phyloP scores from a whole-genome alignment of 1,284 basidiomycete species.

The Ceratobasidium sp. region DNA sequence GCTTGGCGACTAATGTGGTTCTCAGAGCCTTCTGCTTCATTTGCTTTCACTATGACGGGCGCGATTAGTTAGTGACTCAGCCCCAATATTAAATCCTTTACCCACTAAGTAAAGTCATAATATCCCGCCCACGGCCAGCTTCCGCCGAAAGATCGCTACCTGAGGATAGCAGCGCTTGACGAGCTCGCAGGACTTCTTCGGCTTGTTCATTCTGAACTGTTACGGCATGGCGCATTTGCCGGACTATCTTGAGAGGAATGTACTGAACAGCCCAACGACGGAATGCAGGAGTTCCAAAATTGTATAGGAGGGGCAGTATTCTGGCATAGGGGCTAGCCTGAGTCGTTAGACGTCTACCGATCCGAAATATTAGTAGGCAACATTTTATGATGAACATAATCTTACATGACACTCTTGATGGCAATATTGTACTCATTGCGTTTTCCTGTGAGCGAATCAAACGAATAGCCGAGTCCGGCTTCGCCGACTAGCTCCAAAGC shows the following conservation, averaged over 20 bases:
- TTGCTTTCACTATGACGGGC: too few relatives aligned
- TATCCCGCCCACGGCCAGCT: too few relatives aligned
- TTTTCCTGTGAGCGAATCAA: constrained; percentile 55
- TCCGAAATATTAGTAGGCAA: too few relatives aligned
- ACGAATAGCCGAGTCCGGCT: too few relatives aligned
- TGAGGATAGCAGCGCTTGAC: too few relatives aligned
- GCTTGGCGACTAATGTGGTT: constrained; percentile 53
- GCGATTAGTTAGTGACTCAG: not conserved
- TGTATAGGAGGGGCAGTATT: not conserved
- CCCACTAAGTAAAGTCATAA: constrained; percentile 60
- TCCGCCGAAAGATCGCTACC: too few relatives aligned
- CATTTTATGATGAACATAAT: constrained; percentile 49
- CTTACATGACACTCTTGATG: constrained; percentile 59
- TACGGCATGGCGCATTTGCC: constrained; percentile 56
- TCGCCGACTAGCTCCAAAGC: too few relatives aligned
- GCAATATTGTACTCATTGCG: constrained; percentile 58
- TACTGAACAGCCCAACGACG: constrained; percentile 58
- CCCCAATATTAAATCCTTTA: constrained; percentile 13
- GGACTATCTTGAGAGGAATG: constrained; percentile 54
- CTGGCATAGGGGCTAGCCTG: not conserved
- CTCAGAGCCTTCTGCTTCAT: constrained; percentile 48
- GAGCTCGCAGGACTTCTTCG: too few relatives aligned
- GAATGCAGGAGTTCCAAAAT: constrained; percentile 50
- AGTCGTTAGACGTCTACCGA: constrained; percentile 40
- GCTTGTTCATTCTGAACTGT: too few relatives aligned